Percentiles rank a stretch among this genome's conserved stretches.
Conservation (phyloP, 306 rosid species). For the Prunus salicina region DNA sequence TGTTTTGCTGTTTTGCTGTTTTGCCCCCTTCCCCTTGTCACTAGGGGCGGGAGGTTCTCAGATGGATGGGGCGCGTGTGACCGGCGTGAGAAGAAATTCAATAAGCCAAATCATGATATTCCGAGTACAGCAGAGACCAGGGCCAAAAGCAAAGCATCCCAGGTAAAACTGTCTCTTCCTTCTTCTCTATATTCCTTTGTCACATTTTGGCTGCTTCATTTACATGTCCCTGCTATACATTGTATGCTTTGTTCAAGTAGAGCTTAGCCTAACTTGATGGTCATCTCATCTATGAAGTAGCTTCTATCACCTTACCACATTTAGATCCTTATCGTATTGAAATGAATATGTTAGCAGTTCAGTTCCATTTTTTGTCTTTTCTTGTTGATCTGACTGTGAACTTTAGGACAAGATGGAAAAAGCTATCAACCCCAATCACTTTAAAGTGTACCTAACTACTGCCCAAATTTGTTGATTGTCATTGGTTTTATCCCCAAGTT, state of each 20-base stretch:
- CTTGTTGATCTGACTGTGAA: not conserved
- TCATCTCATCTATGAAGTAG: not conserved
- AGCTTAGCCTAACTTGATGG: not conserved
- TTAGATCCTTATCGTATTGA: not conserved
- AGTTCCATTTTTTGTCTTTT: not conserved
- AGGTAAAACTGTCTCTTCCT: slow-evolving; percentile 36
- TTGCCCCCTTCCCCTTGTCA: not conserved
- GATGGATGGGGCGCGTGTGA: slow-evolving; percentile 99
- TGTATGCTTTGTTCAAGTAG: not conserved
- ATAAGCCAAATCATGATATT: slow-evolving; percentile 83
- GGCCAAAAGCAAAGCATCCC: slow-evolving; percentile 92
- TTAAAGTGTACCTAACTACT: not conserved
- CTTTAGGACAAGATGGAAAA: not conserved
- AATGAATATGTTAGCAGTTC: not conserved
- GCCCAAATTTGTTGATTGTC: not conserved
- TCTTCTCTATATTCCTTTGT: not conserved
- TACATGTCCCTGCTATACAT: not conserved
- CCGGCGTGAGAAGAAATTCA: slow-evolving; percentile 82
- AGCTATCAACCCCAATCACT: not conserved
- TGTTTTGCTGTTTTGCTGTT: not conserved
- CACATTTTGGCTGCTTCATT: not conserved
- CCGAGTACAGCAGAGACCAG: slow-evolving; percentile 97
- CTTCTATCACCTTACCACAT: not conserved
- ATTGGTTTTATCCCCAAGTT: not conserved
- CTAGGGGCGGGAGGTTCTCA: slow-evolving; percentile 91